phyloP scores from a whole-genome alignment of 805 yeast species.

The Schizosaccharomyces cryophilus region DNA sequence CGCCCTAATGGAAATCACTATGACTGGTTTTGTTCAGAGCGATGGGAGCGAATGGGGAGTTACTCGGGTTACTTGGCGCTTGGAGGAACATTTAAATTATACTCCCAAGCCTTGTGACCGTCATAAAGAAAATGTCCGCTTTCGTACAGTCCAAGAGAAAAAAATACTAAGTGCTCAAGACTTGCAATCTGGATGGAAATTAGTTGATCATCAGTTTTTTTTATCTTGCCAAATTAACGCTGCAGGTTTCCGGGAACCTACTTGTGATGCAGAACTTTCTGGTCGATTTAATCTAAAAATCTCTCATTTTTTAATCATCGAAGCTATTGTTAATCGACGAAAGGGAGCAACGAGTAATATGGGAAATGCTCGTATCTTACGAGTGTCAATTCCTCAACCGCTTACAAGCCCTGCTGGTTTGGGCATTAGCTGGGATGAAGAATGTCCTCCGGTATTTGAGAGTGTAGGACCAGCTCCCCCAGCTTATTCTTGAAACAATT shows the following conservation, averaged over 20 bases:
- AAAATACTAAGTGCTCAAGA: background rate
- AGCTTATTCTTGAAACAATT: background rate
- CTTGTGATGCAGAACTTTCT: background rate
- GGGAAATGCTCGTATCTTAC: conserved; percentile 58
- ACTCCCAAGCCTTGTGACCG: background rate
- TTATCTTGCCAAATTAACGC: background rate
- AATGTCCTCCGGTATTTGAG: conserved; percentile 89
- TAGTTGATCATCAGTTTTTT: background rate
- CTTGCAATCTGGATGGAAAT: background rate
- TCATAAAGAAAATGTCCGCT: background rate
- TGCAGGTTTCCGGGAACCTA: background rate
- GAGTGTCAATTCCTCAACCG: conserved; percentile 78
- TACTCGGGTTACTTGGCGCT: background rate
- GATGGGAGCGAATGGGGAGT: background rate
- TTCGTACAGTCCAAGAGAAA: background rate
- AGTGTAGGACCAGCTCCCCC: conserved; percentile 24
- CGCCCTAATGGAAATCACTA: conserved; percentile 57
- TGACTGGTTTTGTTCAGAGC: conserved; percentile 23
- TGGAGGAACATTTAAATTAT: background rate
- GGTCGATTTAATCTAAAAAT: background rate
- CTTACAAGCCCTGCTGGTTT: conserved; percentile 80
- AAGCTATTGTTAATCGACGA: background rate
- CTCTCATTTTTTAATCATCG: background rate
- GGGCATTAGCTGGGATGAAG: conserved; percentile 97
- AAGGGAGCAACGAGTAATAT: background rate